Evolutionary conservation across 192 early-diverging fungal genomes (phyloP), one percentile per base, ranked within the genome.

Genomic region (Spinellus fusiger): DNA sequence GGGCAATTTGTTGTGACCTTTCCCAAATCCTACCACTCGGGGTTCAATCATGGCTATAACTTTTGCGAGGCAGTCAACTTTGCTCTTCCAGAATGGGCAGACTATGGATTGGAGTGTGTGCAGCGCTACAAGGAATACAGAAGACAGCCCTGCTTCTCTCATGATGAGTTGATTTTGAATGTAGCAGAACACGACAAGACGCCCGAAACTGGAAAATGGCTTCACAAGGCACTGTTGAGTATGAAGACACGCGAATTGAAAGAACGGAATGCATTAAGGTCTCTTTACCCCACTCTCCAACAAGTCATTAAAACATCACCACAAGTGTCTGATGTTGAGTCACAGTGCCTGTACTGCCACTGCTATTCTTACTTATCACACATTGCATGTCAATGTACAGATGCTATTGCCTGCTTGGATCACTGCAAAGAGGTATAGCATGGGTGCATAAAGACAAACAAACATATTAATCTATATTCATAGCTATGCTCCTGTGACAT

Each of bases 21-120:
- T 69, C 96, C 96, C 23, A 80, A 92, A 55, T 87, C 91, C 10
- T 98, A 96, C 70, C 96, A 98, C 63, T 86, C 91, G 0, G 96
- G 96, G 16, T 96, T 98, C 73, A 98, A 98, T 67, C 96, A 98
- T 44, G 96, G 96, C 25, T 89, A 95, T 70, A 98, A 98, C 73
- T 91, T 91, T 70, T 89, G 89, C 44, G 95, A 98, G 71, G 94
- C 96, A 0, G 96, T 98, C 26, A 98, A 98, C 73, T 98, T 98
- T 84, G 93, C 96, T 9, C 81, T 89, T 7, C 80, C 89, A 4
- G 89, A 96, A 67, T 98, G 96, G 96, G 76, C 93, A 52, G 81
- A 87, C 4, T 87, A 75, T 62, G 96, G 91, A 34, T 58, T 83
- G 1, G 80, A 82, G n/a, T 94, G 93, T 65, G 88, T 87, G 5